Evolutionary conservation across 2,329 filamentous ascomycete genomes (phyloP), one percentile per base, ranked within the genome.

Genomic region (Aspergillus tanneri): DNA sequence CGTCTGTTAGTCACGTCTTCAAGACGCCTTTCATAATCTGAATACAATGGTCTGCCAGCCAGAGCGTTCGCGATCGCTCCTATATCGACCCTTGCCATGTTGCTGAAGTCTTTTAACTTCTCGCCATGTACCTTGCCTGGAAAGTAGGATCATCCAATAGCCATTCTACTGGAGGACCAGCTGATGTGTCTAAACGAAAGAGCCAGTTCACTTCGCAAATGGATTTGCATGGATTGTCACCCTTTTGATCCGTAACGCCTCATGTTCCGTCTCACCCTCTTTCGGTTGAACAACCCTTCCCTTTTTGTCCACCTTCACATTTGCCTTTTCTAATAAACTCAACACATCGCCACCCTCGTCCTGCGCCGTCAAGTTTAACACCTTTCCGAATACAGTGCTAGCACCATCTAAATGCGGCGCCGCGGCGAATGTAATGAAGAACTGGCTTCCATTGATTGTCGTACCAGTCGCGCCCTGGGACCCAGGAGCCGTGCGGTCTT

Each of bases 211-310:
- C 52, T 69, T 75, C n/a, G 83, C 83, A 53, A 86, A 68, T 3
- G 83, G 83, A 58, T 86, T 86, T 9, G 83, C 83, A 69, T 85
- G 83, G 34, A 85, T 79, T 2, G 78, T 79, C 14, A 85, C 77
- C 1, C 63, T 72, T 51, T 81, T 72, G 47, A 86, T 80, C 47
- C 69, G 72, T 42, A 84, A 70, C 30, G 70, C 68, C 60, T 84
- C 78, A 58, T 76, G 67, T 6, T 66, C 65, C 21, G 67, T 62
- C 38, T 68, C 60, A 1, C 64, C 65, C 28, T 69, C 69, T 47
- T 69, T 70, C 2, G 73, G 73, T 55, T 73, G 71, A 38, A 67
- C 63, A 6, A 82, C 80, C 53, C 81, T 72, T 41, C 76, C 79
- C 70, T 85, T 86, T 68, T 81, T 83, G 63, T 85, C 83, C 24